Base-by-base conservation (phyloP, 2,329 filamentous ascomycete species). In the Clonostachys byssicola region DNA sequence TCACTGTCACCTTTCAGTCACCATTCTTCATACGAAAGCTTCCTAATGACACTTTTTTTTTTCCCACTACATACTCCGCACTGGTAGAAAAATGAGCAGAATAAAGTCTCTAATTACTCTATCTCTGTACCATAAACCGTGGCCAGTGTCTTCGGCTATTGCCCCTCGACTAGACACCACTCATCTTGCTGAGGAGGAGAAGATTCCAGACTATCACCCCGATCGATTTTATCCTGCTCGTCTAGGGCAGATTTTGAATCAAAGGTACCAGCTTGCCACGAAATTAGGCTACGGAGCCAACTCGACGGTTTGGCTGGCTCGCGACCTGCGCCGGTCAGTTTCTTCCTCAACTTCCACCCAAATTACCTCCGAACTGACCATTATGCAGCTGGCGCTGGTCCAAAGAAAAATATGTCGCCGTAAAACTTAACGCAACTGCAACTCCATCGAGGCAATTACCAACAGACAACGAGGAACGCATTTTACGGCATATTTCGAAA, bases 261-360 rank as follows among this genome's bases (percentile, higher is more conserved):
- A 35, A 0, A 52, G 53, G 40, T 59, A 57, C 39, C 52, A 57
- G 35, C 23, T 55, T 34, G 52, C 52, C 1, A 57, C 52, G 1
- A 59, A 59, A 23, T 36, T 57, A 1, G 54, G 56, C 0, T 54
- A 54, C 14, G 55, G 55, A 1, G 45, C 52, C 10, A 56, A 46
- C 4, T 58, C 52, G 12, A 58, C 55, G 0, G 51, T 59, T n/a
- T 59, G 53, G 56, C 49, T 59, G 9, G 53, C 54, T n/a, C 34
- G 53, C 43, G 55, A 57, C 38, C 50, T 56, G 0, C 12, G 49
- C 10, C 20, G 49, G 55, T 57, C 33, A 18, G 48, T n/a, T 38
- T 33, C 39, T 16, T 44, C 40, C 23, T 23, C 20, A 23, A 23
- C 5, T 8, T 30, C 23, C 23, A 30, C 34, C 7, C 17, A 40